Percentiles rank a stretch among this genome's conserved stretches.
Evolutionary conservation across 768 basidiomycete species (phyloP).

Genomic region (Leucocoprinus birnbaumii): DNA sequence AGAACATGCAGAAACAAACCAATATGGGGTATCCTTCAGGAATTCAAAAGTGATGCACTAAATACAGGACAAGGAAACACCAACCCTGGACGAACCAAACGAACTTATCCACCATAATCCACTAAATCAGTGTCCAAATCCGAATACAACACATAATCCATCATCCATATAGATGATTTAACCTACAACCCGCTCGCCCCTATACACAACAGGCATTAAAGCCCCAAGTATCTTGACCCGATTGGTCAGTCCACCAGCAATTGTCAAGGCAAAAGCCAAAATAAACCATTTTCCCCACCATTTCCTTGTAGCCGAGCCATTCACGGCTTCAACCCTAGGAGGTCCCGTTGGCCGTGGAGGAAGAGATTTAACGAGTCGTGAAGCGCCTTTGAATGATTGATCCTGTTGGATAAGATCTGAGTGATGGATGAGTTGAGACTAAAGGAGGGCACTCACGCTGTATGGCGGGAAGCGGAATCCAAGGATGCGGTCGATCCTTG

Average conservation of each 20-base stretch:
- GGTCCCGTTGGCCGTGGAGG: constrained; percentile 45
- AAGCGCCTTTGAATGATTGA: background rate
- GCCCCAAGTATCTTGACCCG: constrained; percentile 25
- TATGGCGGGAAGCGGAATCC: constrained; percentile 64
- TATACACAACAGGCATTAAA: background rate
- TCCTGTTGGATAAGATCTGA: background rate
- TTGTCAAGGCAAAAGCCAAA: constrained; percentile 40
- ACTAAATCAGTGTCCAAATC: too few relatives aligned
- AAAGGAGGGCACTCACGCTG: constrained; percentile 27
- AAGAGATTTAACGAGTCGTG: constrained; percentile 17
- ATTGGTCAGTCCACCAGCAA: constrained; percentile 42
- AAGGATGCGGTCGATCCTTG: constrained; percentile 48
- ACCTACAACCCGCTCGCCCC: background rate
- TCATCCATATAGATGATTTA: too few relatives aligned
- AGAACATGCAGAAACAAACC: too few relatives aligned
- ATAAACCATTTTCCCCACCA: constrained; percentile 49
- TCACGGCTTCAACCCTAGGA: constrained; percentile 22
- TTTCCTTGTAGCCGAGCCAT: constrained; percentile 17
- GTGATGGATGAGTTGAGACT: too few relatives aligned
- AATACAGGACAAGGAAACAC: too few relatives aligned
- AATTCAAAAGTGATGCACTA: too few relatives aligned
- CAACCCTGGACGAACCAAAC: too few relatives aligned
- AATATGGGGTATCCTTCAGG: too few relatives aligned
- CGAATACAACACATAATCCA: too few relatives aligned
- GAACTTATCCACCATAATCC: too few relatives aligned